phyloP scores from a whole-genome alignment of 768 basidiomycete species.

The Sutorius australiensis region DNA sequence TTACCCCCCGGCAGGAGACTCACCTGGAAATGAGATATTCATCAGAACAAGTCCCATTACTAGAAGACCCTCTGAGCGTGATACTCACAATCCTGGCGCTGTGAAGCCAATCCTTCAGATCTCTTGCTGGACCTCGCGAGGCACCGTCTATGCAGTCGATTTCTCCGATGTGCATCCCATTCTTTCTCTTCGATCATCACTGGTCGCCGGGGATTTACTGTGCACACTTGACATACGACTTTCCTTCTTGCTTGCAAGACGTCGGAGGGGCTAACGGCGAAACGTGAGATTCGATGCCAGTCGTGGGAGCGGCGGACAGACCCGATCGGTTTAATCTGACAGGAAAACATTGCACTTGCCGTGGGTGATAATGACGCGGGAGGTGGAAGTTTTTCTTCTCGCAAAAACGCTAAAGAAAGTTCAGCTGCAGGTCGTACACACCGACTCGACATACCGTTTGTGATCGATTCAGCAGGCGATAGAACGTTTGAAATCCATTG shows the following conservation, averaged over 20 bases:
- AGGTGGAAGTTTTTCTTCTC: slow-evolving; percentile 46
- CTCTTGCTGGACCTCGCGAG: slow-evolving; percentile 29
- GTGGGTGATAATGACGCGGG: slow-evolving; percentile 51
- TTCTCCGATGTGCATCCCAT: slow-evolving; percentile 57
- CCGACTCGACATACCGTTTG: slow-evolving; percentile 38
- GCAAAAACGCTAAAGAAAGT: slow-evolving; percentile 47
- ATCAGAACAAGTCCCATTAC: slow-evolving; percentile 2
- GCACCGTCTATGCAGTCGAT: slow-evolving; percentile 52
- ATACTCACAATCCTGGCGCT: not conserved
- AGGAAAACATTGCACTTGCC: slow-evolving; percentile 50
- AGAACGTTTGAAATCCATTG: slow-evolving; percentile 58
- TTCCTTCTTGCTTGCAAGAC: slow-evolving; percentile 55
- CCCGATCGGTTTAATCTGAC: slow-evolving; percentile 45
- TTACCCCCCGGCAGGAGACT: slow-evolving; percentile 1
- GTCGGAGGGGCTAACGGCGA: slow-evolving; percentile 48
- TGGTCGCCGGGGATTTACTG: slow-evolving; percentile 51
- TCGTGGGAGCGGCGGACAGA: slow-evolving; percentile 23
- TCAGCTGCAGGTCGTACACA: slow-evolving; percentile 1
- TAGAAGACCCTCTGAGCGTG: slow-evolving; percentile 2
- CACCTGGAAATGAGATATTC: slow-evolving; percentile 5
- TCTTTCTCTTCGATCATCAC: slow-evolving; percentile 56
- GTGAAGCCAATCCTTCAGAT: not conserved
- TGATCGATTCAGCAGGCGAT: slow-evolving; percentile 46
- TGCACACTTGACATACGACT: slow-evolving; percentile 60
- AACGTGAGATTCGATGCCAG: slow-evolving; percentile 9